These are phyloP conservation scores for Bromus sterilis DNA, from an alignment of 176 grass and related monocot species.

Conservation along the genomic window DNA sequence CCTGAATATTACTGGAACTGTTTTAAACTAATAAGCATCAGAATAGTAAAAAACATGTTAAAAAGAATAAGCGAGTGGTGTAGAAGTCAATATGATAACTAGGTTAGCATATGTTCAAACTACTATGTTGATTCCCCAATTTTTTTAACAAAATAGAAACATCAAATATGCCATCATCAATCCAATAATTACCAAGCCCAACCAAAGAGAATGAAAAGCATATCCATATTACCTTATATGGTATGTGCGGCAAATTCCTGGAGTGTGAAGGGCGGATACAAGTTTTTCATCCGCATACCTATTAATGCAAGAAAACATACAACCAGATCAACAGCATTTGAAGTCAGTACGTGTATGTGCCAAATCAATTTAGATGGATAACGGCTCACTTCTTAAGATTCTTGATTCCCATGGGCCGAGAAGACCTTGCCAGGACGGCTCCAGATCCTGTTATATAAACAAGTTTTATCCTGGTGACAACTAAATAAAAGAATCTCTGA, in stretches of 20 bases:
- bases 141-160: not conserved
- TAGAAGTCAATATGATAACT: not conserved
- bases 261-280: constrained; percentile 59
- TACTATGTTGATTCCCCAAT: not conserved
- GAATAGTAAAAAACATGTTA: not conserved
- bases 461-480: not conserved
- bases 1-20: not conserved
- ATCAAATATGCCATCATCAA: not conserved
- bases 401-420: constrained; percentile 82
- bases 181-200: not conserved
- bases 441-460: constrained; percentile 46
- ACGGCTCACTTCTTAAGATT: constrained; percentile 64
- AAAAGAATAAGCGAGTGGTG: not conserved
- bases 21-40: not conserved
- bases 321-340: constrained; percentile 2
- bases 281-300: constrained; percentile 54
- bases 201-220: not conserved
- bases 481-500: not conserved
- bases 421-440: constrained; percentile 92
- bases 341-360: not conserved
- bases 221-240: constrained; percentile 42
- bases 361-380: constrained; percentile 18
- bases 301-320: constrained; percentile 40
- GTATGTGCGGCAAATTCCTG: constrained; percentile 3
- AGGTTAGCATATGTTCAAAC: not conserved